Evolutionary conservation across 106 monocot species (phyloP).

Genomic region (Xerophyta viscosa): DNA sequence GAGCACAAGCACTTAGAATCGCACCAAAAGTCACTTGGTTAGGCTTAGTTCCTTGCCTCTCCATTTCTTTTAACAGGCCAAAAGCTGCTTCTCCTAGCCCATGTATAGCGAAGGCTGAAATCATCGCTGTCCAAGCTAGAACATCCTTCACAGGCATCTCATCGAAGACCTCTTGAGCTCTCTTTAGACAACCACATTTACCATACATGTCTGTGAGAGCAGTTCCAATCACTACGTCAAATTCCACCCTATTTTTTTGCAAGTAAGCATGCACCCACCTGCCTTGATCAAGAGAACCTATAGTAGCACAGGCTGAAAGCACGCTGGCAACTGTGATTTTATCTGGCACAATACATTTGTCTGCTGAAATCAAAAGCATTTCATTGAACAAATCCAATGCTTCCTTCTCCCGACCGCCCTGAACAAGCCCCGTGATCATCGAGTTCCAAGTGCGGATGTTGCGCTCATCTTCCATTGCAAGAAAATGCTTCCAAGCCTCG

Average conservation of each 20-base stretch:
- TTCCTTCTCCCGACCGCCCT: slow-evolving; percentile 1
- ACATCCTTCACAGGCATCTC: slow-evolving; percentile 14
- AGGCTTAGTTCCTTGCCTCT: slow-evolving; percentile 5
- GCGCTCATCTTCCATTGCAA: slow-evolving; percentile 21
- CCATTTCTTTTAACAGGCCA: slow-evolving; percentile 4
- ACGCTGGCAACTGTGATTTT: slow-evolving; percentile 12
- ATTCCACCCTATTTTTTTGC: slow-evolving; percentile 1
- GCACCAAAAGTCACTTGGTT: slow-evolving; percentile 15
- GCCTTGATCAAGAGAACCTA: slow-evolving; percentile 14
- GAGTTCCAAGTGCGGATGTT: slow-evolving; percentile 42
- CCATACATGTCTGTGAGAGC: slow-evolving; percentile 14
- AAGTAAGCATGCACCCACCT: slow-evolving; percentile 16
- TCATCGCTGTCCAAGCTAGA: slow-evolving; percentile 15
- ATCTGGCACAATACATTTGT: slow-evolving; percentile 2
- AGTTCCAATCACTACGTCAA: slow-evolving; percentile 12
- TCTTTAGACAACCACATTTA: slow-evolving; percentile 11
- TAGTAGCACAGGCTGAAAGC: slow-evolving; percentile 10
- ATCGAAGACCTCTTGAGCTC: slow-evolving; percentile 10
- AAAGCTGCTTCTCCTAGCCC: slow-evolving; percentile 12
- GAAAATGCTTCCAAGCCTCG: slow-evolving; percentile 20
- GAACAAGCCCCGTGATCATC: slow-evolving; percentile 19
- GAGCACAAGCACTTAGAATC: slow-evolving; percentile 11
- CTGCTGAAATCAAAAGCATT: not conserved
- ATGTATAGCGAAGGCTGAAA: slow-evolving; percentile 5
- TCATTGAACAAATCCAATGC: not conserved